Evolutionary conservation across 2,329 filamentous ascomycete species (phyloP), one percentile per base, ranked within the genome.

Genomic region (Trichoderma arundinaceum): DNA sequence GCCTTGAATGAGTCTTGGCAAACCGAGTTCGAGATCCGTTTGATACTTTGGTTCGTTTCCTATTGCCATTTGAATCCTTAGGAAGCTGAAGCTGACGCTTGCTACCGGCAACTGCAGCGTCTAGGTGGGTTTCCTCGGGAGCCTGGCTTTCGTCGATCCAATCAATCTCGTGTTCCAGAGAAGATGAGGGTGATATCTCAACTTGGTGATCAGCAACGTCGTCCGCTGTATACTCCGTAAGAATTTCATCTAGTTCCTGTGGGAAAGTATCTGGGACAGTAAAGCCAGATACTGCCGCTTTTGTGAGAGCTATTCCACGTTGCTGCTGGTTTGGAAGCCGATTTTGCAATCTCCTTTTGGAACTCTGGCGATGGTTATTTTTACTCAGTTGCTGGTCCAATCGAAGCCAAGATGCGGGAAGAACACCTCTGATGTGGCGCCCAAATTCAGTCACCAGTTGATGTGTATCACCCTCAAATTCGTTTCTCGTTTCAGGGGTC

Each of bases 361-460:
- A 56, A 53, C 74, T 73, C 64, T 74, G 75, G 58, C 72, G 68
- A 41, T 70, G 71, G 63, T 75, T 78, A 65, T 72, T 71, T 15
- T 72, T 72, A 69, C 71, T 75, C 35, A 76, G 68, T 64, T 82
- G 78, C 65, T 85, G 82, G 71, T 89, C 86, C 28, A 90, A 74
- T 48, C 87, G 83, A 64, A 90, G 79, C 84, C 87, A 89, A 6
- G 88, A 90, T n/a, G 88, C 88, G 44, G 88, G 88, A 51, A 90
- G 79, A 7, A 90, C 87, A 22, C 87, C 87, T 61, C 81, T 81
- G 54, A 90, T 86, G 59, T 80, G 79, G 60, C 76, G 82, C 41
- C 78, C 77, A 64, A 79, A 77, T 19, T 71, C 73, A 32, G 79
- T 74, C n/a, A 77, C 77, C 12, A 77, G 71, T 28, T 84, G 80